These are phyloP conservation scores for Pythium graminicola DNA, from an alignment of 352 stramenopile genomes.

Conservation along the genomic window DNA sequence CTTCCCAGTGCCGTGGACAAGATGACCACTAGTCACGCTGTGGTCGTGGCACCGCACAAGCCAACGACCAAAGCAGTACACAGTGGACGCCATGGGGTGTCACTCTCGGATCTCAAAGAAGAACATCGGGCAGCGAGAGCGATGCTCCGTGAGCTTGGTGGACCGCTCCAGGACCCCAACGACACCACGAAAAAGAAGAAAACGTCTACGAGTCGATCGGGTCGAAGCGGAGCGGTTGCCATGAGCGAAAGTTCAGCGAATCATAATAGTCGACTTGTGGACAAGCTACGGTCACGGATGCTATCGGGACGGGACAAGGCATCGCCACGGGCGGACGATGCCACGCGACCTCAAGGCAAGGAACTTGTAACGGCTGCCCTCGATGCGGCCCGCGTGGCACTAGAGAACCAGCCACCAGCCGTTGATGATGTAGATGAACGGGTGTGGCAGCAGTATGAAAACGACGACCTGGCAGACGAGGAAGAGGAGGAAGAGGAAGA, in stretches of 20 bases:
- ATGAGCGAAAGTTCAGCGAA: conserved; percentile 6
- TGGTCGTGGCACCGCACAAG: too few species aligned
- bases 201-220: background rate
- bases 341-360: background rate
- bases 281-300: conserved; percentile 43
- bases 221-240: background rate
- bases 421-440: conserved; percentile 27
- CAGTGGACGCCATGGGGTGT: conserved; percentile 41
- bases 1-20: background rate
- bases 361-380: conserved; percentile 15
- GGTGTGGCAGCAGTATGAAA: conserved; percentile 18
- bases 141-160: conserved; percentile 67
- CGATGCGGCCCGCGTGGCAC: conserved; percentile 7
- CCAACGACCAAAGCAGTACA: conserved; percentile 23
- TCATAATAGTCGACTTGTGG: conserved; percentile 35
- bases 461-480: conserved; percentile 4
- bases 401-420: conserved; percentile 1
- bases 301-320: conserved; percentile 30
- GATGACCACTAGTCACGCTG: too few species aligned
- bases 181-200: conserved; percentile 13
- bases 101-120: conserved; percentile 63
- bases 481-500: conserved; percentile 11
- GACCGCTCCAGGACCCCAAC: conserved; percentile 30
- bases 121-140: conserved; percentile 67
- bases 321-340: background rate